Evolutionary conservation across 805 yeast genomes (phyloP).

Genomic region (Pichia sporocuriosa): DNA sequence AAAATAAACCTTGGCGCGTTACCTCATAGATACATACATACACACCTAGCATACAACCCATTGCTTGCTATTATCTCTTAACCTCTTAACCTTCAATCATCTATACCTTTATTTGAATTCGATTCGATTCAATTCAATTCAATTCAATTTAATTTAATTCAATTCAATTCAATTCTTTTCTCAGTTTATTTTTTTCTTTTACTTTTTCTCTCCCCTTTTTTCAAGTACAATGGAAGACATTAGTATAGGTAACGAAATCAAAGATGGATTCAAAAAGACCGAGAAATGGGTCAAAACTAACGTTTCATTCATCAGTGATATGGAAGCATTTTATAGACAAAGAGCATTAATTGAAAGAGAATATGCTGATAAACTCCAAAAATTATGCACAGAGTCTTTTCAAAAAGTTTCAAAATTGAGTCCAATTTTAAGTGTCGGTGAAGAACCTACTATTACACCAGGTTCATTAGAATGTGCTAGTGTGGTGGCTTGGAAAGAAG

Average conservation of each 20-base stretch:
- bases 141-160: no score
- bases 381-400: slow-evolving; percentile 61
- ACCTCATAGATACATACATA: no score
- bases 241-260: slow-evolving; percentile 63
- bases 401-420: slow-evolving; percentile 67
- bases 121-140: no score
- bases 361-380: slow-evolving; percentile 61
- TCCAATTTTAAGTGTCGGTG: slow-evolving; percentile 78
- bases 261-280: slow-evolving; percentile 75
- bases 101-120: no score
- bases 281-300: slow-evolving; percentile 75
- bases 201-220: no score
- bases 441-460: slow-evolving; percentile 83
- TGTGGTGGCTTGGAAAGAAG: slow-evolving; percentile 84
- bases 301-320: slow-evolving; percentile 65
- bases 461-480: slow-evolving; percentile 89
- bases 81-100: no score
- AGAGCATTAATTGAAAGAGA: slow-evolving; percentile 79
- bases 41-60: no score
- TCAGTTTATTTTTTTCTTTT: no score
- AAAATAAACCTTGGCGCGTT: no score
- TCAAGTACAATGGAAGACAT: slow-evolving; percentile 26
- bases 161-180: no score
- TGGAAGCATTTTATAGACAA: slow-evolving; percentile 79
- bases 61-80: no score